phyloP scores from a whole-genome alignment of 169 alveolate species.

The Blepharisma undulans region DNA sequence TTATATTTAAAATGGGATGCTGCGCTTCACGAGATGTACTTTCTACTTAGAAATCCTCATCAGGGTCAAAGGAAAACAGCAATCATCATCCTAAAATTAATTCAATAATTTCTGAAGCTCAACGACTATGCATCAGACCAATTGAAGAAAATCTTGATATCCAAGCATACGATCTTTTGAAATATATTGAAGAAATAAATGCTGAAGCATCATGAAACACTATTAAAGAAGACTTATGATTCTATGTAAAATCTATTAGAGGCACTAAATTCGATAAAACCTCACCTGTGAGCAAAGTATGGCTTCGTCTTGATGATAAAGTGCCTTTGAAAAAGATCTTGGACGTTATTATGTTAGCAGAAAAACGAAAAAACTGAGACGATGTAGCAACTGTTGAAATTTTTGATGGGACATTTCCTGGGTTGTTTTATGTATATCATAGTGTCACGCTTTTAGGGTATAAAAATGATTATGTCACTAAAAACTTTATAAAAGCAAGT shows the following conservation, averaged over 20 bases:
- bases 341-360: neutral
- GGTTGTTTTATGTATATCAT: neutral
- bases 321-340: neutral
- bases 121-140: neutral
- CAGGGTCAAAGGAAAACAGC: neutral
- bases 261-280: neutral
- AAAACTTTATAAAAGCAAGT: neutral
- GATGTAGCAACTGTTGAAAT: neutral
- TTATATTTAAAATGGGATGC: neutral
- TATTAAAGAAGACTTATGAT: neutral
- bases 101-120: neutral
- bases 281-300: neutral
- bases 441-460: neutral
- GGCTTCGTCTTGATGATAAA: neutral
- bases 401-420: neutral
- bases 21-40: neutral
- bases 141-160: neutral
- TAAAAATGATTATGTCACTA: conserved; percentile 7
- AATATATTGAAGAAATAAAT: neutral
- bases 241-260: neutral
- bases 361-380: neutral
- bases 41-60: neutral
- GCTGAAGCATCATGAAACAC: neutral
- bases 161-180: neutral
- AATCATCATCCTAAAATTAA: neutral